These are phyloP conservation scores for Thermothelomyces thermophilus DNA, from an alignment of 2,329 filamentous ascomycete genomes.

Conservation along the genomic window DNA sequence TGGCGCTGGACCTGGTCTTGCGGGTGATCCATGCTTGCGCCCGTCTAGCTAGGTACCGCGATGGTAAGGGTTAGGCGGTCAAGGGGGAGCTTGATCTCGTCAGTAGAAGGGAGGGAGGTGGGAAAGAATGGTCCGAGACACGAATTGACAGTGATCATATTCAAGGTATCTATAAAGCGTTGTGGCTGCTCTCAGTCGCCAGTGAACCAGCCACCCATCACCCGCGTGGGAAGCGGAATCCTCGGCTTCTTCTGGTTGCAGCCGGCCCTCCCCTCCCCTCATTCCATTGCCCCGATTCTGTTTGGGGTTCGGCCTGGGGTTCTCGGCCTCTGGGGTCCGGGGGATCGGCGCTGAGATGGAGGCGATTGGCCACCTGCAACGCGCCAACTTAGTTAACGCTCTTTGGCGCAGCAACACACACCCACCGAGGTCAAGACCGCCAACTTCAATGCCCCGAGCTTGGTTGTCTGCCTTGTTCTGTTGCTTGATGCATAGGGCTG, in stretches of 20 bases:
- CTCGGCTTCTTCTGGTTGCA: neutral
- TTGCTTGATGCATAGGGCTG: too few species aligned
- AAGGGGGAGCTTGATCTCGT: neutral
- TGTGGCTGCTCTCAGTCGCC: too few species aligned
- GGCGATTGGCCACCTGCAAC: constrained; percentile 11
- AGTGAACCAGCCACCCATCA: too few species aligned
- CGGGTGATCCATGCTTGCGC: constrained; percentile 29
- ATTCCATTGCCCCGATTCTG: constrained; percentile 20
- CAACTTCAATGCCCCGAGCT: too few species aligned
- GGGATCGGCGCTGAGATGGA: constrained; percentile 12
- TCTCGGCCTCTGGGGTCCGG: constrained; percentile 12
- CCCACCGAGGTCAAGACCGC: too few species aligned
- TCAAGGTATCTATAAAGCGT: too few species aligned
- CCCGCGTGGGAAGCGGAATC: neutral
- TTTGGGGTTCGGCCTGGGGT: neutral
- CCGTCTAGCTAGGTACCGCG: neutral
- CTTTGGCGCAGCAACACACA: too few species aligned
- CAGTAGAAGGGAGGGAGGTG: neutral
- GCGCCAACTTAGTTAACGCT: constrained; percentile 2
- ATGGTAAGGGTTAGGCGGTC: neutral
- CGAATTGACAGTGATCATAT: too few species aligned
- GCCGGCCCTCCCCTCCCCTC: neutral
- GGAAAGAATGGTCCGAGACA: too few species aligned
- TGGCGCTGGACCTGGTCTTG: constrained; percentile 46
- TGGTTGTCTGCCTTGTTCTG: too few species aligned